phyloP scores from a whole-genome alignment of 78 protist genomes.

The Protostelium mycophagum region DNA sequence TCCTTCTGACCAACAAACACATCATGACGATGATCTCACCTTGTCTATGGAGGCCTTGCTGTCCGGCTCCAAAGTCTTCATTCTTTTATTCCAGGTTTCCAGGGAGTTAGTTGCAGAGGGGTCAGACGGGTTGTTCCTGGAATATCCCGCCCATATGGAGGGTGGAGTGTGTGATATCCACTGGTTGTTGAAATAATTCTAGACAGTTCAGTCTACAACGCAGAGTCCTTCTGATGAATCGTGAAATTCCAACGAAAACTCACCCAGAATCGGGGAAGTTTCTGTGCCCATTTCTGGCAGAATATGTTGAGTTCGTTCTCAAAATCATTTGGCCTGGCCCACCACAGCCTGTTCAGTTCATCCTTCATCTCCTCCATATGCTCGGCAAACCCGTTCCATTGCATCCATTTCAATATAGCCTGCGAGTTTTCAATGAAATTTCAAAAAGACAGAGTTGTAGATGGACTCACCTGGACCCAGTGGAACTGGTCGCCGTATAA shows the following conservation, averaged over 20 bases:
- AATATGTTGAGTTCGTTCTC: not conserved
- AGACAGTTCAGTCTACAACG: not conserved
- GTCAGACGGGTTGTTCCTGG: not conserved
- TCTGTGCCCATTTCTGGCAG: not conserved
- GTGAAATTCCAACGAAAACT: too few species aligned
- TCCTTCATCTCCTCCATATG: not conserved
- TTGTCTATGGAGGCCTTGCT: not conserved
- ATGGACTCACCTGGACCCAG: too few species aligned
- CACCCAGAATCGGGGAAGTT: not conserved
- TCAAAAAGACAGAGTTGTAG: too few species aligned
- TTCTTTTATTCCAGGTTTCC: not conserved
- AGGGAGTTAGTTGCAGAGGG: not conserved
- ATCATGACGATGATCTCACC: not conserved
- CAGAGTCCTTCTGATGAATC: not conserved
- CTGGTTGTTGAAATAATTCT: not conserved
- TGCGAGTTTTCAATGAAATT: too few species aligned
- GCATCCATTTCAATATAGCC: not conserved
- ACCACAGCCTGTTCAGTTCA: not conserved
- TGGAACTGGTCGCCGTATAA: not conserved
- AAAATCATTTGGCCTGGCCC: not conserved
- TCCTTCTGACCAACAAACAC: too few species aligned
- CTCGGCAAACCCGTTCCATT: not conserved
- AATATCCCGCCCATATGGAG: not conserved
- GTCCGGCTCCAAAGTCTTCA: not conserved
- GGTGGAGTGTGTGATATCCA: not conserved